These are phyloP conservation scores for Acorus gramineus DNA, from an alignment of 106 monocot genomes.

Conservation along the genomic window DNA sequence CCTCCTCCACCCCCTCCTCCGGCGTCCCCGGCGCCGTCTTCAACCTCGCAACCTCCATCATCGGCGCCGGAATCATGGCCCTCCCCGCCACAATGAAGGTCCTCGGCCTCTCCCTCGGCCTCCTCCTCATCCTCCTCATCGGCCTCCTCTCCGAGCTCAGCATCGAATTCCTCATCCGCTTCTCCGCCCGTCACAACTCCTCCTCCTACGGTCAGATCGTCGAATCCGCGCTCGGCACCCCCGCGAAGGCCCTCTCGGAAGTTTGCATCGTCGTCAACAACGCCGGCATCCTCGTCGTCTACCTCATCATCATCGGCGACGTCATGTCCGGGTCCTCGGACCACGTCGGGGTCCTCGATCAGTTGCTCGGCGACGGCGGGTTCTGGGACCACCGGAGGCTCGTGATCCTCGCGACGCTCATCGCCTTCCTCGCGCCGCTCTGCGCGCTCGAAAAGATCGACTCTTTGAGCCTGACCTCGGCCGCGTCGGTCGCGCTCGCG, in stretches of 20 bases:
- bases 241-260: constrained; percentile 41
- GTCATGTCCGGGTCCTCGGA: constrained; percentile 67
- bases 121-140: constrained; percentile 49
- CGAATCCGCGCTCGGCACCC: constrained; percentile 40
- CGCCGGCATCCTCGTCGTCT: constrained; percentile 69
- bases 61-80: constrained; percentile 94
- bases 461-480: too few species aligned
- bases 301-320: constrained; percentile 77
- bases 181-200: constrained; percentile 38
- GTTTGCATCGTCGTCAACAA: constrained; percentile 74
- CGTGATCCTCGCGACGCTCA: too few species aligned
- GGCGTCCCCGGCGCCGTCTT: constrained; percentile 64
- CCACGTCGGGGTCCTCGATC: constrained; percentile 61
- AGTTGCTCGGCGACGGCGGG: constrained; percentile 42
- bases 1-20: constrained; percentile 18
- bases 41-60: constrained; percentile 84
- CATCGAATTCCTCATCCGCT: constrained; percentile 73
- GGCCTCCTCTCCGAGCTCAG: constrained; percentile 69
- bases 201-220: constrained; percentile 62
- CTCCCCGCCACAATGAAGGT: constrained; percentile 86
- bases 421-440: too few species aligned
- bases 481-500: too few species aligned
- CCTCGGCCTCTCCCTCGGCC: constrained; percentile 50
- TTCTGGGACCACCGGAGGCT: not conserved
- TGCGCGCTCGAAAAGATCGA: too few species aligned